Conservation (phyloP, 306 rosid species). For the Vicia sativa region DNA sequence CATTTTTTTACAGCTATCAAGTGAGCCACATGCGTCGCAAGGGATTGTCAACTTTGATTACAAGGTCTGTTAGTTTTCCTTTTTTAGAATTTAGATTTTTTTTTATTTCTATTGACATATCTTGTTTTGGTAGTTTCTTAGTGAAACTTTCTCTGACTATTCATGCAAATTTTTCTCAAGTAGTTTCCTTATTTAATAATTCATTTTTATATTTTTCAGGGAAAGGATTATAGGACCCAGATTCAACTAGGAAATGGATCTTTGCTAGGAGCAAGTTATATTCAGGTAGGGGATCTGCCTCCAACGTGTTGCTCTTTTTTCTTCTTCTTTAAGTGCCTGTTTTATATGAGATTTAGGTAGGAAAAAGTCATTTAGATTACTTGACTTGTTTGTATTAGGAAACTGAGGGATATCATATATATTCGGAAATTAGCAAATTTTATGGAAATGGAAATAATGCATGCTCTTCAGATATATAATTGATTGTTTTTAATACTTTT, state of each 20-base stretch:
- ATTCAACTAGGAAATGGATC: slow-evolving; percentile 97
- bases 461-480: not conserved
- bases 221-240: slow-evolving; percentile 80
- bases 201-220: slow-evolving; percentile 55
- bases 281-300: slow-evolving; percentile 65
- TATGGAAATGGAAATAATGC: slow-evolving; percentile 12
- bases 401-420: slow-evolving; percentile 6
- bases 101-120: not conserved
- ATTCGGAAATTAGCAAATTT: not conserved
- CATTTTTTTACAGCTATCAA: slow-evolving; percentile 66
- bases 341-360: not conserved
- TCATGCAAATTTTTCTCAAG: not conserved
- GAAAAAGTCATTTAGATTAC: slow-evolving; percentile 7
- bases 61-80: slow-evolving; percentile 56
- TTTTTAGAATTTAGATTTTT: not conserved
- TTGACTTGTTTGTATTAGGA: slow-evolving; percentile 2
- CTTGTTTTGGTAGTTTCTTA: slow-evolving; percentile 1
- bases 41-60: slow-evolving; percentile 91
- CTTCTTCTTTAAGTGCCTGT: slow-evolving; percentile 8
- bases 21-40: slow-evolving; percentile 98
- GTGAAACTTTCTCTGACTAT: not conserved
- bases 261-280: slow-evolving; percentile 90
- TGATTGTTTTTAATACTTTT: not conserved
- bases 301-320: slow-evolving; percentile 6
- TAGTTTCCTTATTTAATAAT: slow-evolving; percentile 11